Evolutionary conservation across 2,329 filamentous ascomycete species (phyloP), one percentile per base, ranked within the genome.

Genomic region (Penicillium corylophilum): DNA sequence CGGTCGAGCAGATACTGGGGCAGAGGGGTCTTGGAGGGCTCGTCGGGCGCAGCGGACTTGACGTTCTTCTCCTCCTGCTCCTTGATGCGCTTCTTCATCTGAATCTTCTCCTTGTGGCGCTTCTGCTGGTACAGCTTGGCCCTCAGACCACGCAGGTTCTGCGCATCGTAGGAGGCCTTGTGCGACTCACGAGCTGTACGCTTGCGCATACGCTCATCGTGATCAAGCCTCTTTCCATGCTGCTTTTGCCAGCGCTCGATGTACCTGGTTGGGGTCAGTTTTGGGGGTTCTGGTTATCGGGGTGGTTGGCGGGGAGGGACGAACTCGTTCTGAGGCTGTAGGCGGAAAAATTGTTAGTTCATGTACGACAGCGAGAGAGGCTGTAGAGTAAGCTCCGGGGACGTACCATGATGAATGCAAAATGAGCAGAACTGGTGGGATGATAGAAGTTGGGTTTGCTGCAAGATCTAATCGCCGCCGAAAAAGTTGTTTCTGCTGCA

Each of bases 91-190:
- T 96, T 95, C 76, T 88, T 88, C 88, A 96, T 92, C 82, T 95
- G 90, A 71, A 96, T 95, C 87, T 99, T 99, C 81, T 99, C 92
- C 73, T 92, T 88, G 78, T 91, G 89, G 23, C 94, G 85, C 80
- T 92, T 90, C 83, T 97, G 87, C 74, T 93, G 88, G 78, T 94
- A 87, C 67, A 95, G 79, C 81, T 99, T 99, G 63, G 94, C 94
- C 57, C 90, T 82, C 64, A 97, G 84, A 60, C 94, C 94, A 56
- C 89, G 87, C 68, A 96, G 82, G 74, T 94, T 96, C 80, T 97
- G 93, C 22, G 94, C 91, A 77, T 96, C 87, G 69, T 94, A 82
- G 45, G 89, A 94, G 50, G 84, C 84, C 76, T 92, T 86, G 81
- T 99, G 93, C 54, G 85, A 87, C 78, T 95, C 90, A 77, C 94